phyloP scores from a whole-genome alignment of 2,329 filamentous ascomycete species.

The Rhynchosporium graminicola region DNA sequence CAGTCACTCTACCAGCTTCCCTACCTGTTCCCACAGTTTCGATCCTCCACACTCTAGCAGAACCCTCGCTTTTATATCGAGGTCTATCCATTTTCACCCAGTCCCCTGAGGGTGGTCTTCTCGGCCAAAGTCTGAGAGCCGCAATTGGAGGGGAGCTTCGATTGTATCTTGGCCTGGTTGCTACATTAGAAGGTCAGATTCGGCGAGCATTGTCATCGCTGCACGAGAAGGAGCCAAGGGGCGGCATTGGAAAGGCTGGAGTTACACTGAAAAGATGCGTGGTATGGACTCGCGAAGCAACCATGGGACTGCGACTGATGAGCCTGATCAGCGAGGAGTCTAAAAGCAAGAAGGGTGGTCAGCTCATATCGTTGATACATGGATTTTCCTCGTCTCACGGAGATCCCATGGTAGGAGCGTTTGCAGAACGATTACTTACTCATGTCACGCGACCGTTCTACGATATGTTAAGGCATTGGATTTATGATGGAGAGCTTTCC shows the following conservation, averaged over 20 bases:
- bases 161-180: constrained; percentile 86
- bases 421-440: constrained; percentile 83
- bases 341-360: constrained; percentile 79
- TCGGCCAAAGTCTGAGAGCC: constrained; percentile 87
- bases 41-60: constrained; percentile 83
- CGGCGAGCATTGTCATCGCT: constrained; percentile 75
- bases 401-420: constrained; percentile 89
- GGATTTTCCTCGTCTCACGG: constrained; percentile 91
- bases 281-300: constrained; percentile 96
- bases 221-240: constrained; percentile 66
- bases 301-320: constrained; percentile 91
- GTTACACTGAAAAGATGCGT: constrained; percentile 95
- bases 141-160: constrained; percentile 83
- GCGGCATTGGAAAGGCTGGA: constrained; percentile 78
- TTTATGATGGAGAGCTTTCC: constrained; percentile 96
- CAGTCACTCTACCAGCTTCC: constrained; percentile 73
- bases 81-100: constrained; percentile 80
- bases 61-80: constrained; percentile 90
- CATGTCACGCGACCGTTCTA: constrained; percentile 95
- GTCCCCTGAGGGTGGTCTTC: constrained; percentile 76
- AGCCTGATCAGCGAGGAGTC: constrained; percentile 92
- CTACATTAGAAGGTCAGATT: constrained; percentile 90
- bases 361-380: constrained; percentile 92
- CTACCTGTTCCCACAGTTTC: constrained; percentile 84
- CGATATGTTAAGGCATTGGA: constrained; percentile 93